A percentile compares a stretch with the other conserved stretches of the same genome.
Evolutionary conservation across 495 filamentous ascomycete species (phyloP).

Genomic region (Filosporella fistucella): DNA sequence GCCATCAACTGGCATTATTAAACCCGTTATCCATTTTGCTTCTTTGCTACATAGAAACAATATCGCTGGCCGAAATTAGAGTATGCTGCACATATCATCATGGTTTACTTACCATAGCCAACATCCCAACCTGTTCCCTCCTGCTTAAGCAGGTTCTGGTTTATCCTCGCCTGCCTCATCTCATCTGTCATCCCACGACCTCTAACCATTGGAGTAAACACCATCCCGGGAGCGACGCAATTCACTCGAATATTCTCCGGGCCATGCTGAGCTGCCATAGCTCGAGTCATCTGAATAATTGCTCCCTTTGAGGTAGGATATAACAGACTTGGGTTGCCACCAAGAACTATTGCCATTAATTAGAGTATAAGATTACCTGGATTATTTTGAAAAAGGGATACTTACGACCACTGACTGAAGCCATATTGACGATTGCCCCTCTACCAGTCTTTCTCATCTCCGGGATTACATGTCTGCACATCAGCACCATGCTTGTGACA

Average conservation of each 20-base stretch:
- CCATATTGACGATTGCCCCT: slow-evolving; percentile 54
- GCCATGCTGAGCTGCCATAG: slow-evolving; percentile 55
- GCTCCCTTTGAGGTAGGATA: slow-evolving; percentile 61
- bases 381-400: not conserved
- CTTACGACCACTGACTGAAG: slow-evolving; percentile 48
- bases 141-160: slow-evolving; percentile 44
- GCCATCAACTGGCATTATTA: not conserved
- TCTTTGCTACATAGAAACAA: not conserved
- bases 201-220: slow-evolving; percentile 59
- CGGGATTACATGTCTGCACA: slow-evolving; percentile 51
- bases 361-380: too few species aligned
- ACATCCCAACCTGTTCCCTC: slow-evolving; percentile 53
- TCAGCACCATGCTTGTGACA: slow-evolving; percentile 54
- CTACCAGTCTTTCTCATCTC: slow-evolving; percentile 45
- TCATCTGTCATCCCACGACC: slow-evolving; percentile 45
- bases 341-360: slow-evolving; percentile 17
- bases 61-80: too few species aligned
- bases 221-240: slow-evolving; percentile 57
- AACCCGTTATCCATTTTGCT: not conserved
- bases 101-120: slow-evolving; percentile 22
- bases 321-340: slow-evolving; percentile 52
- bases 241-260: slow-evolving; percentile 50
- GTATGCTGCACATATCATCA: too few species aligned
- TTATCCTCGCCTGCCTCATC: slow-evolving; percentile 37
- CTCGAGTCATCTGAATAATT: slow-evolving; percentile 53